Conservation (phyloP, 2,329 filamentous ascomycete genomes). For the Microcyclospora pomicola region DNA sequence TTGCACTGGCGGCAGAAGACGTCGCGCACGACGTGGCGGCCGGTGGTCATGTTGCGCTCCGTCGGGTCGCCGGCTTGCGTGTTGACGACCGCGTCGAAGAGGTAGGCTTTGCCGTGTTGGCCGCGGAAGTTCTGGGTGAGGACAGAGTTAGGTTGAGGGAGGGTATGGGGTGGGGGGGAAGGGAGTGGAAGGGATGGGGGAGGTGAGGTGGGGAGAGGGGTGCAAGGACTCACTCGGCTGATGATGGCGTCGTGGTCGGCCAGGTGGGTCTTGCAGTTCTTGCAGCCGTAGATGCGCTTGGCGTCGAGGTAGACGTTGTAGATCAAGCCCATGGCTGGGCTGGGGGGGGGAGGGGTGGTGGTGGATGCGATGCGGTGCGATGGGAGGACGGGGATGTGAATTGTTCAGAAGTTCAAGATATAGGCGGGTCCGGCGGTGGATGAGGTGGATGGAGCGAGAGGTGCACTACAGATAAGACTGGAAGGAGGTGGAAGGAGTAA, state of each 20-base stretch:
- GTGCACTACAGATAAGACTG: no score
- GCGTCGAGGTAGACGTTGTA: slow-evolving; percentile 49
- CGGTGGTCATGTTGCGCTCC: slow-evolving; percentile 97
- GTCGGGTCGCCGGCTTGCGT: slow-evolving; percentile 67
- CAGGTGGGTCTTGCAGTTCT: slow-evolving; percentile 88
- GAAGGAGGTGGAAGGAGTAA: no score
- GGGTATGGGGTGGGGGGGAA: not conserved
- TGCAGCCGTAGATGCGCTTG: slow-evolving; percentile 71
- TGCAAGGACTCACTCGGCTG: slow-evolving; percentile 53
- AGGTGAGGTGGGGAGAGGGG: slow-evolving; percentile 1
- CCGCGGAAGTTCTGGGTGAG: slow-evolving; percentile 76
- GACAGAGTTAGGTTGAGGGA: not conserved
- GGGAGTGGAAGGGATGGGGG: slow-evolving; percentile 3
- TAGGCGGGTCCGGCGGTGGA: no score
- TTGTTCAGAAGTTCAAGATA: no score
- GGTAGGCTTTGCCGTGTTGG: slow-evolving; percentile 94
- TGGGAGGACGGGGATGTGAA: no score
- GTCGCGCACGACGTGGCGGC: slow-evolving; percentile 84
- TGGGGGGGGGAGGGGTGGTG: no score
- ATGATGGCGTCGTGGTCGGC: slow-evolving; percentile 94
- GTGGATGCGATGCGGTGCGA: no score
- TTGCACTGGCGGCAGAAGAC: slow-evolving; percentile 85
- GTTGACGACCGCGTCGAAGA: slow-evolving; percentile 92
- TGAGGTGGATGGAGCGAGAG: no score
- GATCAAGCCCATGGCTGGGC: slow-evolving; percentile 19